Evolutionary conservation across 1,284 basidiomycete genomes (phyloP), one percentile per base, ranked within the genome.

Genomic region (Schizophyllum commune): DNA sequence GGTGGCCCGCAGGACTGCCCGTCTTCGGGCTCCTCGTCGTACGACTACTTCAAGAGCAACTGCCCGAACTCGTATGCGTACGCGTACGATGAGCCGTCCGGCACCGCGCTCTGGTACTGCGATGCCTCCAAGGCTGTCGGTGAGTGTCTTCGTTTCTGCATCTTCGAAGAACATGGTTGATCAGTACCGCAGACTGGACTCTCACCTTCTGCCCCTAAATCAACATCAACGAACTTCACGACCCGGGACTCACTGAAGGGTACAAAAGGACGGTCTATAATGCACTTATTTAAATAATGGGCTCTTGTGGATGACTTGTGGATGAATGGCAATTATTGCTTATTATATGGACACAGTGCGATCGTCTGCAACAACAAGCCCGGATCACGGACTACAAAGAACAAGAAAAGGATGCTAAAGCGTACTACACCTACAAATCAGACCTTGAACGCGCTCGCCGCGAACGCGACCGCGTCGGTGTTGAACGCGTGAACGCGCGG

Each of bases 1-100:
- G 69, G 73, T 70, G 80, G 76, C 15, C 70, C 75, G 0, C 67
- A 66, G 20, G 77, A 78, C 0, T 81, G 79, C 68, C 78, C 78
- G 17, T 54, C 73, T 4, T 73, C 73, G 21, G 76, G 76, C 56
- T 75, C 79, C 3, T 63, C 66, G 22, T 75, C 70, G 67, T 82
- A 82, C 70, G 64, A 64, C 55, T 81, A 76, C 71, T 82, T 82
- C 74, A 82, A 55, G 53, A 21, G 53, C 53, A 55, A 55, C 53
- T 55, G 53, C 53, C 53, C 53, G 53, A 55, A 55, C 19, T 15
- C 53, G 53, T 55, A 55, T 13, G 19, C 13, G 13, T 55, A 55
- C 27, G 53, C 53, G 19, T 55, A 55, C 9, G 53, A 55, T 13
- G 53, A 55, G 27, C 27, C 53, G 15, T 21, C 20, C 5, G 53